Percentiles rank a stretch among this genome's conserved stretches.
Evolutionary conservation across 2,329 filamentous ascomycete species (phyloP).

Genomic region (Phaeophleospora eucalypticola): DNA sequence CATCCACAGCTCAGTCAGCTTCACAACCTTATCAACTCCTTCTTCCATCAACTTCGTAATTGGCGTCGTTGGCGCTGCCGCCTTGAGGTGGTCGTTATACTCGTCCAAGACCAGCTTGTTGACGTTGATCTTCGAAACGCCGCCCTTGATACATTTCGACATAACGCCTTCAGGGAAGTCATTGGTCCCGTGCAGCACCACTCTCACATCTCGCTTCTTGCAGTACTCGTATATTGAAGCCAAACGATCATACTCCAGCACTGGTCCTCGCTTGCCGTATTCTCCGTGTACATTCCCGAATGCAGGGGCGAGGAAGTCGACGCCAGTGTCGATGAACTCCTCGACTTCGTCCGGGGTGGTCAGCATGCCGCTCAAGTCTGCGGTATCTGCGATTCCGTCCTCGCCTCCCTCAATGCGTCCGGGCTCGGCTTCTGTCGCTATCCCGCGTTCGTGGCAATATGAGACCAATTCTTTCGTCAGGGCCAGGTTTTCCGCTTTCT

Average conservation of each 20-base stretch:
- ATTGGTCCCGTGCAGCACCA: conserved; percentile 57
- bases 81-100: conserved; percentile 28
- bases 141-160: conserved; percentile 48
- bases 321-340: conserved; percentile 29
- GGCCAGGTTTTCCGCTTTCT: conserved; percentile 31
- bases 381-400: conserved; percentile 31
- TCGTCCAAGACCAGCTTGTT: conserved; percentile 50
- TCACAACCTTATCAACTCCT: conserved; percentile 19
- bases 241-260: conserved; percentile 35
- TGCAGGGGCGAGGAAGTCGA: conserved; percentile 32
- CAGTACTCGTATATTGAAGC: conserved; percentile 36
- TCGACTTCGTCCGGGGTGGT: conserved; percentile 29
- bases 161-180: conserved; percentile 51
- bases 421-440: conserved; percentile 32
- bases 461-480: conserved; percentile 27
- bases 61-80: conserved; percentile 16
- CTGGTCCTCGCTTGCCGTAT: conserved; percentile 30
- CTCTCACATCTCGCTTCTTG: conserved; percentile 38
- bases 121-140: conserved; percentile 56
- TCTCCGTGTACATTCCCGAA: conserved; percentile 34
- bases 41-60: conserved; percentile 24
- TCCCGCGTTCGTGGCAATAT: conserved; percentile 29
- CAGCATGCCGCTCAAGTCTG: conserved; percentile 27
- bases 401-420: conserved; percentile 34
- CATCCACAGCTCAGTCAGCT: conserved; percentile 22